Evolutionary conservation across 768 basidiomycete species (phyloP).

Genomic region (Hericium erinaceus): DNA sequence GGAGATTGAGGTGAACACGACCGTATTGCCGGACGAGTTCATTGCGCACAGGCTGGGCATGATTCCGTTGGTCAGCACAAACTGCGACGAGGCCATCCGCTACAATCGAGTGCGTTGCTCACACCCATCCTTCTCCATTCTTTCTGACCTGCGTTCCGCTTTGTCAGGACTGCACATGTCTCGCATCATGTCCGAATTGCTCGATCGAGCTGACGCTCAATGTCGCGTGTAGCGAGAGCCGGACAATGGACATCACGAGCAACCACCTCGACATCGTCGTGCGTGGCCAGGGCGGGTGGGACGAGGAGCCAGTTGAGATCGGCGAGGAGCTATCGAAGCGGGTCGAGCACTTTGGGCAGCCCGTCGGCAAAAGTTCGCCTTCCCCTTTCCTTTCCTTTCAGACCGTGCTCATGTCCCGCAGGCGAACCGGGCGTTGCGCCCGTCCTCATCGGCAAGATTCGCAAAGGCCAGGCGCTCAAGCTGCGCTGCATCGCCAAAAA

Average conservation of each 20-base stretch:
- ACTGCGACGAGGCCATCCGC: slow-evolving; percentile 83
- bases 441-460: slow-evolving; percentile 83
- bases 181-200: slow-evolving; percentile 77
- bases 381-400: neutral
- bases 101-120: slow-evolving; percentile 52
- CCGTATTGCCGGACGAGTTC: slow-evolving; percentile 94
- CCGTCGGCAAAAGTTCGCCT: slow-evolving; percentile 72
- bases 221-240: slow-evolving; percentile 57
- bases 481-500: slow-evolving; percentile 87
- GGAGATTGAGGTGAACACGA: slow-evolving; percentile 83
- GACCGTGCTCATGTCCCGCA: slow-evolving; percentile 20
- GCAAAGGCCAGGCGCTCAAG: slow-evolving; percentile 88
- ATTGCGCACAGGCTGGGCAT: slow-evolving; percentile 94
- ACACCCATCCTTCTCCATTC: neutral
- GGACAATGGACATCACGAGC: slow-evolving; percentile 81
- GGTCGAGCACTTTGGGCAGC: slow-evolving; percentile 65
- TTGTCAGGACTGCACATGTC: slow-evolving; percentile 82
- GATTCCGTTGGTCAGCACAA: slow-evolving; percentile 80
- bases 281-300: slow-evolving; percentile 12
- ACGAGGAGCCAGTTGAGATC: slow-evolving; percentile 31
- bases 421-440: slow-evolving; percentile 56
- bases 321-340: slow-evolving; percentile 74
- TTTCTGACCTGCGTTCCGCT: neutral
- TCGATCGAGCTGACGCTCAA: slow-evolving; percentile 76
- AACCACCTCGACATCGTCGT: slow-evolving; percentile 65